These are phyloP conservation scores for Ascochyta viciae-villosae DNA, from an alignment of 2,329 filamentous ascomycete genomes.

Conservation along the genomic window DNA sequence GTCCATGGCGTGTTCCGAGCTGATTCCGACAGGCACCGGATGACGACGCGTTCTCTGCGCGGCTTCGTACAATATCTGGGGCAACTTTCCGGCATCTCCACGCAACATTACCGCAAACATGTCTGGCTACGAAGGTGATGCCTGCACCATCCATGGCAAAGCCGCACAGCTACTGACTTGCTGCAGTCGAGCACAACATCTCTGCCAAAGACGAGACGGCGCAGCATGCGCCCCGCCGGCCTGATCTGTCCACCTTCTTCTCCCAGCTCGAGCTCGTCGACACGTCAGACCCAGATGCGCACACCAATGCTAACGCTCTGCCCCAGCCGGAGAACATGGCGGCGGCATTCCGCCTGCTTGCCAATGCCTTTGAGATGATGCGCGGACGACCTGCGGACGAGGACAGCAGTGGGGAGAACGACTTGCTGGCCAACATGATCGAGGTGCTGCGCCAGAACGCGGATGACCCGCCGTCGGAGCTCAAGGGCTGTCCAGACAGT, in stretches of 20 bases:
- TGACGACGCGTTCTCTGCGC: conserved; percentile 15
- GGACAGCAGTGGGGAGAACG: conserved; percentile 34
- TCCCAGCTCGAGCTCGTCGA: conserved; percentile 65
- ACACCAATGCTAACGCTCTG: conserved; percentile 63
- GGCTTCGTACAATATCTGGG: conserved; percentile 5
- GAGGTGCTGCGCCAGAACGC: conserved; percentile 61
- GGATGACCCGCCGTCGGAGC: conserved; percentile 65
- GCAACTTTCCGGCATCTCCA: conserved; percentile 2
- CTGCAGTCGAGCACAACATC: conserved; percentile 59
- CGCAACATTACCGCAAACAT: conserved; percentile 35
- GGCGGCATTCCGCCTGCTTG: conserved; percentile 65
- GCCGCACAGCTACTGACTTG: conserved; percentile 25
- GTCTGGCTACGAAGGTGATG: conserved; percentile 57
- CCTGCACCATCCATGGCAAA: not conserved
- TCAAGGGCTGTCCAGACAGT: conserved; percentile 67
- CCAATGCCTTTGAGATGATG: conserved; percentile 68
- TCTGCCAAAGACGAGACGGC: conserved; percentile 45
- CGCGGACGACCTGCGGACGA: conserved; percentile 50
- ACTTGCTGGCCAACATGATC: conserved; percentile 63
- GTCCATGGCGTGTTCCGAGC: not conserved
- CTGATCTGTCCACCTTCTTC: conserved; percentile 71
- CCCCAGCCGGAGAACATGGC: conserved; percentile 68
- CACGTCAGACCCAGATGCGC: conserved; percentile 58
- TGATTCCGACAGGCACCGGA: conserved; percentile 13
- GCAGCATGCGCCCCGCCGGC: conserved; percentile 58